Base-by-base conservation (phyloP, 306 rosid species). In the Vicia sativa region DNA sequence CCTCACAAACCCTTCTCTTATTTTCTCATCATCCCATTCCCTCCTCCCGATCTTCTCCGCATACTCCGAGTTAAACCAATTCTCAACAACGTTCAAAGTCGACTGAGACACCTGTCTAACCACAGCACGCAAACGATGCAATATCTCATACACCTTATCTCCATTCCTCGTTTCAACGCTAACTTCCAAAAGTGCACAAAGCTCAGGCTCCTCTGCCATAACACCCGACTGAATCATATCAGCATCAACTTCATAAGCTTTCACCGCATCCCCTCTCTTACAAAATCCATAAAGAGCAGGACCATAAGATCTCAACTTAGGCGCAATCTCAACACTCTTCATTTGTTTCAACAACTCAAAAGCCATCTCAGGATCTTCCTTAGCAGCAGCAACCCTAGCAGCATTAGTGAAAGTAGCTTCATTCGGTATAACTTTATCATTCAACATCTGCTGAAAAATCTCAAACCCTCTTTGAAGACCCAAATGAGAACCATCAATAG, bases 251-350 rank as follows among this genome's bases (percentile, higher is more conserved):
- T 78, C 83, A 73, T 82, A 87, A 34, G 96, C 97, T 46, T 76
- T 86, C n/a, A 77, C 81, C n/a, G 87, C 77, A 78, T 86, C 83
- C n/a, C 85, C 84, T 53, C 73, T 88, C 80, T 77, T 80, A 74
- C 96, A 88, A 68, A 95, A 95, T 7, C 95, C 97, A 80, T 57
- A 83, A 48, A 95, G 68, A 26, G 92, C 87, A 7, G 99, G 99
- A n/a, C 76, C 96, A 45, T 87, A 95, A 0, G 97, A 90, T 69
- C 99, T 87, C 79, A 95, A 74, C 79, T 65, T 90, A 11, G 96
- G 97, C 0, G 44, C 65, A 56, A 90, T 81, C 4, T 77, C 88
- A 9, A 56, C 73, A 64, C 38, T 71, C 63, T 87, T 86, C 98
- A 93, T 90, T 65, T 74, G 86, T 81, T 78, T 87, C 35, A 88